Base-by-base conservation (phyloP, 2,329 filamentous ascomycete genomes). In the Lizonia empirigonia region DNA sequence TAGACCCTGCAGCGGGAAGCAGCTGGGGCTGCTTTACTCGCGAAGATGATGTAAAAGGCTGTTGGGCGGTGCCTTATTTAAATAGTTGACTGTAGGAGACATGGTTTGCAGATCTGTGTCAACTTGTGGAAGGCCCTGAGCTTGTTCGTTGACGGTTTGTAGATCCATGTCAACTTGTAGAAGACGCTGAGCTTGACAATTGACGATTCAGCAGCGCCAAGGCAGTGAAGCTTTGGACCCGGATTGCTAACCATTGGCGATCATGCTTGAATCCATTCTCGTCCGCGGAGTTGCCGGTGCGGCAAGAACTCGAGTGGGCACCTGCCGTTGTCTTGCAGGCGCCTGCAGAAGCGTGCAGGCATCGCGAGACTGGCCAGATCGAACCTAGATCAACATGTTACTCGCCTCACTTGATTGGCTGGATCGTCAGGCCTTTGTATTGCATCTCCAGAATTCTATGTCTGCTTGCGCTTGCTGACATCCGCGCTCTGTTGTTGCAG, bases 191-290 rank as follows among this genome's bases (percentile, higher is more conserved):
- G 12, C 32, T 27, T 12, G 18, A 3, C 10, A 5, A 3, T 22
- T 29, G 36, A 41, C n/a, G 36, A 30, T 24, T 20, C 29, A 35
- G 5, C 22, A 18, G 20, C 32, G 48, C 49, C 42, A 46, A 52
- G 42, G 23, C 26, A 23, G 27, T 16, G 42, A 46, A 52, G 42
- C 49, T 52, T 46, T 52, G 2, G 18, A 36, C 30, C n/a, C 26
- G 41, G 29, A 29, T 16, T 23, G 12, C 40, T 18, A n/a, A 18
- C 7, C 12, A 9, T 19, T 18, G 35, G 23, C 24, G 24, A 51
- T 32, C 29, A 24, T 46, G 41, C 41, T 42, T 42, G 37, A 26
- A 19, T 22, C 6, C 7, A 10, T n/a, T 33, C 23, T 24, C 37
- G 42, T 13, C 41, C 42, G 42, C 42, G 42, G 49, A 29, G 8